A percentile compares a stretch with the other conserved stretches of the same genome.
Conservation (phyloP, 306 rosid genomes). For the Carpinus fangiana region DNA sequence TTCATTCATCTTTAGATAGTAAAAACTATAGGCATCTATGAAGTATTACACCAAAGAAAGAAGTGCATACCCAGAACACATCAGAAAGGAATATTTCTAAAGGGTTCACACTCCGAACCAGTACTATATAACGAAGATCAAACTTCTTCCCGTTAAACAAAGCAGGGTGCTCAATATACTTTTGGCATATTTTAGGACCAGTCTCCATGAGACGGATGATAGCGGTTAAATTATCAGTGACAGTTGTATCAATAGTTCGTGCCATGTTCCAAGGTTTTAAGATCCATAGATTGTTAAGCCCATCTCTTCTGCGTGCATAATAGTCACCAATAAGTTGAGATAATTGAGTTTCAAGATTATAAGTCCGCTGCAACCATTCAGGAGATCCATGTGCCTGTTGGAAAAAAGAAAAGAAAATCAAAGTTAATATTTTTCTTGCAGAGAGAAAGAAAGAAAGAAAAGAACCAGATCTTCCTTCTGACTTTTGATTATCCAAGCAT, state of each 20-base stretch:
- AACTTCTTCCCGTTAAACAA: conserved; percentile 85
- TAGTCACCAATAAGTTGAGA: conserved; percentile 89
- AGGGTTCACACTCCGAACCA: conserved; percentile 81
- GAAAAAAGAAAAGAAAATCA: neutral
- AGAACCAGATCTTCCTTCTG: neutral
- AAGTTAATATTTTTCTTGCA: conserved; percentile 4
- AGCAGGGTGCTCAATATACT: conserved; percentile 90
- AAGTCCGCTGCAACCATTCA: conserved; percentile 91
- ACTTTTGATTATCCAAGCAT: conserved; percentile 8
- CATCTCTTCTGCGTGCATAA: conserved; percentile 64
- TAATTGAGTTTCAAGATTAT: conserved; percentile 82
- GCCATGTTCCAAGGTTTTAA: conserved; percentile 99
- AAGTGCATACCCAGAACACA: conserved; percentile 83
- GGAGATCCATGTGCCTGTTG: conserved; percentile 82
- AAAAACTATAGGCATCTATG: neutral
- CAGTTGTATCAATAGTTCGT: conserved; percentile 91
- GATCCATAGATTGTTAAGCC: conserved; percentile 80
- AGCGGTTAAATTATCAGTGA: conserved; percentile 73
- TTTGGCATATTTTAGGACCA: conserved; percentile 96
- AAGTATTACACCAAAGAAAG: conserved; percentile 14
- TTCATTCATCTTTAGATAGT: neutral
- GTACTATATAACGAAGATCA: conserved; percentile 81
- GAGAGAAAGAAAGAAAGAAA: neutral
- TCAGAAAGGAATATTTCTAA: conserved; percentile 78
- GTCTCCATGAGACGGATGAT: conserved; percentile 93